Evolutionary conservation across 2,329 filamentous ascomycete genomes (phyloP).

Genomic region (Phialocephala sp.): DNA sequence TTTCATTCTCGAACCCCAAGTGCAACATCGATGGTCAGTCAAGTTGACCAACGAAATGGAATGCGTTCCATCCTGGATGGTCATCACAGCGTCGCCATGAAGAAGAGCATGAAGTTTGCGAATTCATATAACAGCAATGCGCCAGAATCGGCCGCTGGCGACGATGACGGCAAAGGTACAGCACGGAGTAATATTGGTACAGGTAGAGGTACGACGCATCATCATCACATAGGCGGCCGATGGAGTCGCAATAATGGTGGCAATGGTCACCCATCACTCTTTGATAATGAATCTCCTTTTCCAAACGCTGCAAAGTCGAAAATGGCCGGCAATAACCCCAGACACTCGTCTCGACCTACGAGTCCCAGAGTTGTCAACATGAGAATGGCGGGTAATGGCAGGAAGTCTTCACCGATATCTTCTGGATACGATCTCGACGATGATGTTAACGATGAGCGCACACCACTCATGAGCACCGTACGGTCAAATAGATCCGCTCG

Average conservation of each 20-base stretch:
- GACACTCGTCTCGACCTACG: constrained; percentile 69
- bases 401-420: constrained; percentile 66
- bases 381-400: constrained; percentile 50
- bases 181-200: constrained; percentile 66
- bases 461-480: constrained; percentile 73
- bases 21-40: constrained; percentile 81
- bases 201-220: constrained; percentile 69
- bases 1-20: constrained; percentile 96
- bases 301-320: constrained; percentile 69
- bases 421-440: constrained; percentile 81
- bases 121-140: constrained; percentile 71
- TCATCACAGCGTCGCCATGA: constrained; percentile 68
- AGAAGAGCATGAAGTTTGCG: constrained; percentile 96
- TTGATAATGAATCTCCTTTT: constrained; percentile 81
- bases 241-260: constrained; percentile 73
- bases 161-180: constrained; percentile 70
- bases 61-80: constrained; percentile 68
- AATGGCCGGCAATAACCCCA: constrained; percentile 60
- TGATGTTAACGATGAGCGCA: constrained; percentile 84
- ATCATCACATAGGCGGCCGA: constrained; percentile 81
- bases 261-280: constrained; percentile 72
- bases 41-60: constrained; percentile 60
- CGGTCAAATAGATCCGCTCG: constrained; percentile 66
- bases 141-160: constrained; percentile 56
- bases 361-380: constrained; percentile 67